Conservation (phyloP, 805 yeast species). For the Suhomyces canberraensis region DNA sequence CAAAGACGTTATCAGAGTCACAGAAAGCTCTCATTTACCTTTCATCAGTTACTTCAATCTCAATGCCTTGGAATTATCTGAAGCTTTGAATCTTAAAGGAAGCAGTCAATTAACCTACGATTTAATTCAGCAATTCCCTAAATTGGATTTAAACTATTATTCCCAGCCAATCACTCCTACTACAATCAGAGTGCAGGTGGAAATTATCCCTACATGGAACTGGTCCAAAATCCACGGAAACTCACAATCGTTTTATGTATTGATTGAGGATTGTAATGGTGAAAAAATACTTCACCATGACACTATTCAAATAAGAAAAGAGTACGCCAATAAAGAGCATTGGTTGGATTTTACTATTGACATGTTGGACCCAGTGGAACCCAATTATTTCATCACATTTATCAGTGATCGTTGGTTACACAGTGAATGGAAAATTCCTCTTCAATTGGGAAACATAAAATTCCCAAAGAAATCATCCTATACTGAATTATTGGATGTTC, state of each 20-base stretch:
- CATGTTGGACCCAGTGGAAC: conserved; percentile 53
- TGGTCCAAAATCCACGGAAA: conserved; percentile 75
- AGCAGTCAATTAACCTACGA: conserved; percentile 59
- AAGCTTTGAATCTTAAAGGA: conserved; percentile 70
- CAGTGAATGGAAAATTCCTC: conserved; percentile 60
- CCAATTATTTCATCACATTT: conserved; percentile 69
- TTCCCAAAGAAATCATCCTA: conserved; percentile 66
- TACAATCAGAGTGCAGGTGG: conserved; percentile 62
- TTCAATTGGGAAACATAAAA: conserved; percentile 48
- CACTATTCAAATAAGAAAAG: conserved; percentile 47
- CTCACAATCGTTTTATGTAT: conserved; percentile 61
- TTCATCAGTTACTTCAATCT: conserved; percentile 75
- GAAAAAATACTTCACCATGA: conserved; percentile 65
- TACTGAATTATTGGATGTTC: conserved; percentile 53
- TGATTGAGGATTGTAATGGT: conserved; percentile 84
- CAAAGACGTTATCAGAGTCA: conserved; percentile 59
- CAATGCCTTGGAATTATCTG: conserved; percentile 74
- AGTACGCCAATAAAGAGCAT: conserved; percentile 52
- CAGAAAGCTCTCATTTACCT: conserved; percentile 80
- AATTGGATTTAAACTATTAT: conserved; percentile 52
- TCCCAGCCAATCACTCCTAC: conserved; percentile 78
- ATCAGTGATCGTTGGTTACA: conserved; percentile 86
- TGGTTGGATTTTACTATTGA: conserved; percentile 65
- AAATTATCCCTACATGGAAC: conserved; percentile 66
- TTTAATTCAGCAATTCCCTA: conserved; percentile 70